These are phyloP conservation scores for Psilocybe subaeruginosa DNA, from an alignment of 768 basidiomycete genomes.

Conservation along the genomic window DNA sequence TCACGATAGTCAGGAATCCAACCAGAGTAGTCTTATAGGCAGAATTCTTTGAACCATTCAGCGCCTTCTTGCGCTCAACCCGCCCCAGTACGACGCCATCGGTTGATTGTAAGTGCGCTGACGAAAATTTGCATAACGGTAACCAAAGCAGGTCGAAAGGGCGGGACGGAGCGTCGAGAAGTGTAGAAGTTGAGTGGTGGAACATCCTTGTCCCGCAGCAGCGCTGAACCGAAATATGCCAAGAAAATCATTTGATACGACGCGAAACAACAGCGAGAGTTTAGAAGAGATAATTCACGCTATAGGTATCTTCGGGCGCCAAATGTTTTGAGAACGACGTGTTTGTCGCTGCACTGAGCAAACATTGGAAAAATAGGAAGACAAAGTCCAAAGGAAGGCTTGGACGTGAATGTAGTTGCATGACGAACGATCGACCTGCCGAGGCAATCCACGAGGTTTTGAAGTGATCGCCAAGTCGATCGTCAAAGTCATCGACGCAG, in stretches of 20 bases:
- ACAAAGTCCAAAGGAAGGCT: neutral
- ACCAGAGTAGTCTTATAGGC: neutral
- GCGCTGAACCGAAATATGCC: neutral
- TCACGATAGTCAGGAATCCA: neutral
- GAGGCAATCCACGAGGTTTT: neutral
- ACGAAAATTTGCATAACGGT: neutral
- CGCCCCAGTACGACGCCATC: neutral
- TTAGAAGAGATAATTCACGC: neutral
- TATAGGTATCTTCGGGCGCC: too few relatives aligned
- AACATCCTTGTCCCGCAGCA: neutral
- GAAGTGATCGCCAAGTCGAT: neutral
- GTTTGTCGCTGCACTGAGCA: too few relatives aligned
- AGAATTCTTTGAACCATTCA: neutral
- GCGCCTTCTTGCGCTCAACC: neutral
- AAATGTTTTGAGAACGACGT: too few relatives aligned
- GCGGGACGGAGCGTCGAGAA: neutral
- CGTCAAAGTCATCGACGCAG: too few relatives aligned
- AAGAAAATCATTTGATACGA: neutral
- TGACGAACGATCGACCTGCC: neutral
- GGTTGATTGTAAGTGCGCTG: conserved; percentile 3
- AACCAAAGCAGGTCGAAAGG: neutral
- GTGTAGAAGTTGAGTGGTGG: neutral
- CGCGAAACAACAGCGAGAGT: neutral
- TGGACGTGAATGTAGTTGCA: too few relatives aligned
- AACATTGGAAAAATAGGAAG: neutral